Evolutionary conservation across 495 filamentous ascomycete genomes (phyloP), one percentile per base, ranked within the genome.

Genomic region (Aspergillus hancockii): DNA sequence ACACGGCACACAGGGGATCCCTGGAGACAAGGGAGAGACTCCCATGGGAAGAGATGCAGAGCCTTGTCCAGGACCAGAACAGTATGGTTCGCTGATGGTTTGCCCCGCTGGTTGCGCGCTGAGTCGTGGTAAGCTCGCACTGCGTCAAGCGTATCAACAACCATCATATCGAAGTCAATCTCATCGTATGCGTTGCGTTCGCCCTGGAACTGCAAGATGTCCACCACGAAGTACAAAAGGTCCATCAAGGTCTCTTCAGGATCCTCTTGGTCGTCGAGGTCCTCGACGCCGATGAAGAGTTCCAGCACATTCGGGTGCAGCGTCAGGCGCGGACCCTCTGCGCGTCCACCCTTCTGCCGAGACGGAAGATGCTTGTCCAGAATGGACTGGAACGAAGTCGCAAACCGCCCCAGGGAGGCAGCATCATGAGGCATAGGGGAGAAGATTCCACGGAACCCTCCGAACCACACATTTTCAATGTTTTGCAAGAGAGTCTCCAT

Each of bases 121-220:
- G 79, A 79, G 23, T 84, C 80, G 64, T 98, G 87, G 65, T 98
- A 97, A 1, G 83, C 77, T 25, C 86, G 81, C 18, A 98, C 74
- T 6, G 91, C 90, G 69, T 95, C 91, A 8, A 88, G 80, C 1
- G 89, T 90, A 40, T 94, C 91, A 18, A 97, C 79, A 16, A 89
- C 85, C 80, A 97, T 92, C 70, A 85, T 82, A 66, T 98, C 94
- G 63, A 97, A 93, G 69, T 98, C 93, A 64, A 98, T 89, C 75
- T 98, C 94, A 67, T 98, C 95, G 75, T 97, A 97, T 2, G 95
- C 94, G 71, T 98, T 98, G 31, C 87, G 83, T 73, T 98, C 94
- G 2, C 94, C 94, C 62, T 95, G 90, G 73, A 98, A 98, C 72
- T 98, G 95, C 28, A 98, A 76, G 51, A 98, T 93, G 68, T 98